Evolutionary conservation across 2,329 filamentous ascomycete genomes (phyloP), one percentile per base, ranked within the genome.

Genomic region (Penicillium olsonii): DNA sequence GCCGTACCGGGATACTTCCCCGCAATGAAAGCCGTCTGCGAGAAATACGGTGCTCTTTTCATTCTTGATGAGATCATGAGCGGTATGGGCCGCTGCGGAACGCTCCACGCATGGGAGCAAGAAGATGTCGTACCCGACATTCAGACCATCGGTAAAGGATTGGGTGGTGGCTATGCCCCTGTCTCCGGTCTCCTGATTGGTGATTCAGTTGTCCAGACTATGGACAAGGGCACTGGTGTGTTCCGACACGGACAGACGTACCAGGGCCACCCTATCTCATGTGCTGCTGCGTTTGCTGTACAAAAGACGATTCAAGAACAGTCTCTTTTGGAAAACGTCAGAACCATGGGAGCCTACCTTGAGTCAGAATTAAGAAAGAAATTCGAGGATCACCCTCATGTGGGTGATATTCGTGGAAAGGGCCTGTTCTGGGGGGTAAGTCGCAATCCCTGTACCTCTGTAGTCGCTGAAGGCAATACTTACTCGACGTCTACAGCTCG

Each of bases 1-100:
- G 75, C 85, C 0, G 77, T 85, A 0, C 72, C 75, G 0, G 87
- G 87, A 0, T 94, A 94, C 57, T 83, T 92, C 42, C 71, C 75
- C 42, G 87, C 85, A 0, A 82, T 92, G 68, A 80, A 81, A 60
- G 72, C 74, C 2, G 74, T 94, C 1, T 94, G 89, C 65, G 79
- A 86, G 44, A 82, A 81, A 52, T 77, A 92, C 61, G 88, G 86
- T 0, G 83, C 85, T 0, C 78, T 94, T 0, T 75, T 94, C n/a
- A 85, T 92, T 38, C 71, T 92, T 0, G 90, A 94, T 61, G 89
- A 92, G 64, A 78, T 90, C 37, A 89, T 91, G 86, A 80, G 76
- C 54, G 82, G 83, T 2, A 79, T 81, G 72, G 83, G 83, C 6
- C 75, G 82, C 6, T 76, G 73, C n/a, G 82, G 81, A 1, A 78